These are phyloP conservation scores for Blepharisma japonicum DNA, from an alignment of 73 alveolate species.

Conservation along the genomic window DNA sequence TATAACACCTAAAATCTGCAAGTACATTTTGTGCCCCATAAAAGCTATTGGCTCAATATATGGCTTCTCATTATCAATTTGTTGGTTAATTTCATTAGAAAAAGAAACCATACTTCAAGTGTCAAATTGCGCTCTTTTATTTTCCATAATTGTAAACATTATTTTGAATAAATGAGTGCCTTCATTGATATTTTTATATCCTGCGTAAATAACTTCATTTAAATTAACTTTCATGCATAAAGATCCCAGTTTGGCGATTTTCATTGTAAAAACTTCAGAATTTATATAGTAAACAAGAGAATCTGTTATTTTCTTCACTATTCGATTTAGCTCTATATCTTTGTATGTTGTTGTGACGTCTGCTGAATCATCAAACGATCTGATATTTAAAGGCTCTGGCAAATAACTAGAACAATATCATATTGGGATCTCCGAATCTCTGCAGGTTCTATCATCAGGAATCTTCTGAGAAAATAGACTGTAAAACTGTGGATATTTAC, in stretches of 20 bases:
- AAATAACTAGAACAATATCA: neutral
- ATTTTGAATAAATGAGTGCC: too few species aligned
- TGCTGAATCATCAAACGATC: too few species aligned
- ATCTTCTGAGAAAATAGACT: slow-evolving; percentile 18
- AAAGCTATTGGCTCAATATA: too few species aligned
- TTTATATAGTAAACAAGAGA: neutral
- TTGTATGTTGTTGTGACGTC: too few species aligned
- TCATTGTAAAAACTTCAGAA: slow-evolving; percentile 1
- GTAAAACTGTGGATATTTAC: neutral
- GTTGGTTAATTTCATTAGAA: too few species aligned
- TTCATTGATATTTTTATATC: too few species aligned
- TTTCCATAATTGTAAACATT: too few species aligned
- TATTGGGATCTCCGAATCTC: neutral
- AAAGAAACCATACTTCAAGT: too few species aligned
- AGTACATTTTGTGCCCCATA: neutral
- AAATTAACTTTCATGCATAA: slow-evolving; percentile 13
- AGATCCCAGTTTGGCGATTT: neutral
- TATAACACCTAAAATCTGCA: neutral
- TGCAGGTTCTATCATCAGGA: slow-evolving; percentile 29
- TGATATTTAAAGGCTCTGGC: too few species aligned
- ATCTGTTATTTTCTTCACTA: neutral
- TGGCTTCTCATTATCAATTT: too few species aligned
- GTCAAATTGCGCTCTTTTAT: too few species aligned
- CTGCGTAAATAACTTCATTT: neutral
- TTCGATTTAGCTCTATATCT: too few species aligned